A percentile compares a stretch with the other conserved stretches of the same genome.
Conservation (phyloP, 1,139 yeast genomes). For the Candida mesenterica region DNA sequence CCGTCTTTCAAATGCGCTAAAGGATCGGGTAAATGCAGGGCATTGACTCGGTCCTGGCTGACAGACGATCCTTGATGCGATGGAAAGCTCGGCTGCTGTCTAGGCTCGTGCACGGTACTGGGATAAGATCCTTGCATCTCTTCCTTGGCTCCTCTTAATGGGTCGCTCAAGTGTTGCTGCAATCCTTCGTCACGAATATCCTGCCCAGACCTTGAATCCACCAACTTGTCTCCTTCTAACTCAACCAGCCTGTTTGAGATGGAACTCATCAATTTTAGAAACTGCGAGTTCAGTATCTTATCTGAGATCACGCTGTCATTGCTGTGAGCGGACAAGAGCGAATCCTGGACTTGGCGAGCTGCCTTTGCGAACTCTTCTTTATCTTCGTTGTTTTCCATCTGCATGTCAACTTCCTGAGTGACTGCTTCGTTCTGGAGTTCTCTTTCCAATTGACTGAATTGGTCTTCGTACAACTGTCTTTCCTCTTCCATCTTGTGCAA, state of each 20-base stretch:
- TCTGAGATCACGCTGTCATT: constrained; percentile 24
- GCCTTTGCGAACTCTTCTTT: constrained; percentile 43
- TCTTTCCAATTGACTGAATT: constrained; percentile 37
- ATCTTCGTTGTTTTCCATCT: constrained; percentile 17
- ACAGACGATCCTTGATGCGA: constrained; percentile 1
- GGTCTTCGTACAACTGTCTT: constrained; percentile 30
- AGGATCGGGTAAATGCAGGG: constrained; percentile 42
- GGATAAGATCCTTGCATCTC: not conserved
- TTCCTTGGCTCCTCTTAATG: constrained; percentile 2
- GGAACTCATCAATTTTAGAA: constrained; percentile 41
- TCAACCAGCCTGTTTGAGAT: constrained; percentile 40
- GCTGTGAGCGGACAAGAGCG: constrained; percentile 25
- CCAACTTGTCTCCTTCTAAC: constrained; percentile 41
- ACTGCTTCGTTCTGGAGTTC: constrained; percentile 23
- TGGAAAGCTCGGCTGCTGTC: constrained; percentile 1
- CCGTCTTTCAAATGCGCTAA: constrained; percentile 47
- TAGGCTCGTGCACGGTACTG: constrained; percentile 1
- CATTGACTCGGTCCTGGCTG: not conserved
- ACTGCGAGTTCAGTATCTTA: constrained; percentile 39
- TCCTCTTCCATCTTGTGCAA: constrained; percentile 31
- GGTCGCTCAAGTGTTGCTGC: constrained; percentile 5
- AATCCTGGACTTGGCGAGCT: constrained; percentile 36
- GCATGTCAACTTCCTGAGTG: constrained; percentile 10
- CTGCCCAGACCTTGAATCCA: constrained; percentile 21
- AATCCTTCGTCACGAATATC: constrained; percentile 16